phyloP scores from a whole-genome alignment of 495 filamentous ascomycete species.

The Filosporella fistucella region DNA sequence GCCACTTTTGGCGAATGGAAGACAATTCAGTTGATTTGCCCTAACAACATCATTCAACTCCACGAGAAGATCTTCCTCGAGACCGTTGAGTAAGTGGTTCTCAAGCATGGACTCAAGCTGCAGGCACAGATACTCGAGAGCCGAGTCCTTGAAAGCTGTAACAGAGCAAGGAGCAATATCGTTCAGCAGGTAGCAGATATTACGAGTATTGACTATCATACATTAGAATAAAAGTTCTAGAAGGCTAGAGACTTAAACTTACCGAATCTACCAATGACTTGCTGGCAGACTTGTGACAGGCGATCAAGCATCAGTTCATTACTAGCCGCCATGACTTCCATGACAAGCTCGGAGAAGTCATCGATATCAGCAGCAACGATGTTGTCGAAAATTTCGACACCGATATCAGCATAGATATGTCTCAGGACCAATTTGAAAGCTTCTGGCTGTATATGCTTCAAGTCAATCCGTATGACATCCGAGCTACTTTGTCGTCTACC shows the following conservation, averaged over 20 bases:
- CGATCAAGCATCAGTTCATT: slow-evolving; percentile 95
- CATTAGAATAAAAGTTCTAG: slow-evolving; percentile 10
- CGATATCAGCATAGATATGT: slow-evolving; percentile 80
- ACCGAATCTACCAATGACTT: slow-evolving; percentile 80
- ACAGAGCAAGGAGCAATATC: slow-evolving; percentile 76
- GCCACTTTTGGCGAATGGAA: slow-evolving; percentile 70
- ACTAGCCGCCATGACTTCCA: slow-evolving; percentile 86
- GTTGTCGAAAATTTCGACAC: slow-evolving; percentile 75
- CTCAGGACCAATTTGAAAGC: slow-evolving; percentile 76
- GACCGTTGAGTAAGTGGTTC: slow-evolving; percentile 76
- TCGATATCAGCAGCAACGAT: slow-evolving; percentile 67
- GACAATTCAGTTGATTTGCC: slow-evolving; percentile 72
- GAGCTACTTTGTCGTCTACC: slow-evolving; percentile 55
- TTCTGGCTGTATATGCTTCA: slow-evolving; percentile 69
- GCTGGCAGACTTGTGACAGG: slow-evolving; percentile 84
- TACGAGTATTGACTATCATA: slow-evolving; percentile 68
- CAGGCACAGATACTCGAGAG: slow-evolving; percentile 85
- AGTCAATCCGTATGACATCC: slow-evolving; percentile 62
- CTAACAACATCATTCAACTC: slow-evolving; percentile 77
- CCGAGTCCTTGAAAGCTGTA: slow-evolving; percentile 80
- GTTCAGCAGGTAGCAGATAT: slow-evolving; percentile 79
- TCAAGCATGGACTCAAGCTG: slow-evolving; percentile 87
- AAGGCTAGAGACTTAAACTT: slow-evolving; percentile 16
- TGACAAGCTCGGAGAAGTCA: slow-evolving; percentile 78
- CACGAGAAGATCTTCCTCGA: slow-evolving; percentile 76